Base-by-base conservation (phyloP, 2,329 filamentous ascomycete species). In the Diaporthe humulicola region DNA sequence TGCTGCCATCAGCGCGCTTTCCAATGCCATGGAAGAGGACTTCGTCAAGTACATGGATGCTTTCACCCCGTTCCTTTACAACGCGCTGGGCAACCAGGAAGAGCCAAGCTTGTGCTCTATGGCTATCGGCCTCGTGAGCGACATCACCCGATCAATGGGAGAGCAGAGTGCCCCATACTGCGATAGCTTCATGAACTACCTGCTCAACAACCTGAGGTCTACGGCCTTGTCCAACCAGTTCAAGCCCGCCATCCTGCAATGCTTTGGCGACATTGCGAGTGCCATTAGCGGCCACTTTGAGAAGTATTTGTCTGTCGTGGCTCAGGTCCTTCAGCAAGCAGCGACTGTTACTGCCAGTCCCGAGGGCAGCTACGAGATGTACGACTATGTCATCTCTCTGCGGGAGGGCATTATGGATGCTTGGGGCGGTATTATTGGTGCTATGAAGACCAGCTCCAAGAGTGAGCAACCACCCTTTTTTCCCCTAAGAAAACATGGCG, bases 321-420 rank as follows among this genome's bases (percentile, higher is more conserved):
- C 95, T 33, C 94, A 96, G 83, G 96, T 99, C 22, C 89, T 99
- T 77, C 95, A 98, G 85, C 96, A 98, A 84, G 97, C 97, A 73
- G 94, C 95, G 25, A 92, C 90, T 58, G 95, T 99, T 73, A 94
- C 93, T 42, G 91, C 94, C 56, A 91, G 91, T 73, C 89, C 92
- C 38, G 95, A 98, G 78, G 93, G 94, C 75, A 94, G 94, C 69
- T 97, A 96, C 80, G 97, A 99, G 85, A 98, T 98, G 94, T 93
- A 96, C 74, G 96, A 98, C 85, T 99, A 99, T 83, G 93, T 99
- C 79, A 91, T 98, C 77, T 98, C 96, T 28, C 90, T 99, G 66
- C 93, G 97, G 71, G 97, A 99, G 83, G 97, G 96, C 79, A 98
- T 99, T 79, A 98, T 98, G 93, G 97, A 99, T 88, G 97, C 97